phyloP scores from a whole-genome alignment of 768 basidiomycete species.

The Tylopilus cervinicoccineus region DNA sequence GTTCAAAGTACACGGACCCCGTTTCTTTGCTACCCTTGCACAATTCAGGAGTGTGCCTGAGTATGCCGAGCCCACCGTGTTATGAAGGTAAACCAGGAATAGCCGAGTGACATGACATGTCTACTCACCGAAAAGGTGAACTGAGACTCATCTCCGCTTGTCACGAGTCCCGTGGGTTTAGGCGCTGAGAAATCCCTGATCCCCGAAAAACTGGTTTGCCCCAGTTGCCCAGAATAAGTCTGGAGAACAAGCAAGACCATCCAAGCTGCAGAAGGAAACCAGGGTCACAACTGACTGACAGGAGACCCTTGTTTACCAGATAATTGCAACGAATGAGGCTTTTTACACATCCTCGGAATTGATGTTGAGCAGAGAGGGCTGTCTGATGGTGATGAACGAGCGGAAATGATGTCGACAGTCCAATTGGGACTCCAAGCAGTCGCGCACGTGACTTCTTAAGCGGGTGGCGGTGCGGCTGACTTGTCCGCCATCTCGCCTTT shows the following conservation, averaged over 20 bases:
- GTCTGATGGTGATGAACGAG: constrained; percentile 39
- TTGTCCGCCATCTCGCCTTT: no score
- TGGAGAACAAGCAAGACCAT: no score
- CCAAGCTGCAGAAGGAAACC: not conserved
- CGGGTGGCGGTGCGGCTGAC: no score
- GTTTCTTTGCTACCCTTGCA: not conserved
- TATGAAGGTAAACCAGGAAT: not conserved
- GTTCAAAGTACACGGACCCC: no score
- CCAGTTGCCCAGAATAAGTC: no score
- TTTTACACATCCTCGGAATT: constrained; percentile 36
- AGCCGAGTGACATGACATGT: not conserved
- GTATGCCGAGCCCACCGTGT: not conserved
- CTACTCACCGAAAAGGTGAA: no score
- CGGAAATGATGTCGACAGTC: no score
- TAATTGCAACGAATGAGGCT: constrained; percentile 53
- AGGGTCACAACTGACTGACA: constrained; percentile 31
- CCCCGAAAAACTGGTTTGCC: not conserved
- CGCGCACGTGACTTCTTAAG: no score
- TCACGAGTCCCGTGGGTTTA: not conserved
- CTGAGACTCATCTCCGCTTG: not conserved
- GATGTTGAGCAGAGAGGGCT: constrained; percentile 35
- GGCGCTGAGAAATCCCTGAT: not conserved
- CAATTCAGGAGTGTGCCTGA: not conserved
- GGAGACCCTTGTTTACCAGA: constrained; percentile 53
- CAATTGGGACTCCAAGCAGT: no score